Base-by-base conservation (phyloP, 345 rosid genomes). In the Rhodamnia rubescens region DNA sequence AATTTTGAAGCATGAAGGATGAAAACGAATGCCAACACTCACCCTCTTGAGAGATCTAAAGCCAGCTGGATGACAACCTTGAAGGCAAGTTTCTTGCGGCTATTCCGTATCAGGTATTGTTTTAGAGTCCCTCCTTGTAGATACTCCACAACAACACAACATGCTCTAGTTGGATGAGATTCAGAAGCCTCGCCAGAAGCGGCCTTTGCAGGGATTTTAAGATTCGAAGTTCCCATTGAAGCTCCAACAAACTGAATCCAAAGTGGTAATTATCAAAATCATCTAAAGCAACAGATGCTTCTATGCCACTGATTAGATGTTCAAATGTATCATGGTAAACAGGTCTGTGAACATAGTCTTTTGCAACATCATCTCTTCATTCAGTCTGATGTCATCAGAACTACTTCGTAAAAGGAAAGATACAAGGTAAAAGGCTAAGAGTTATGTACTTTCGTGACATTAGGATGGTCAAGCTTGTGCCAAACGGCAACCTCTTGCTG, bases 401-500 rank as follows among this genome's bases (percentile, higher is more conserved):
- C 32, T 26, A 82, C 18, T 27, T 58, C 11, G 26, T 9, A 32
- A 53, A 42, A 32, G 10, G 61, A 49, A 47, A 29, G 59, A 36
- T 50, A 22, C 49, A 84, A 83, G 75, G 57, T 15, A 59, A 85
- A 64, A 78, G 54, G 82, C 53, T 56, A 82, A 84, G 82, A 47
- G 47, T 69, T 32, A 69, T 15, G 74, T 89, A 97, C 99, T 88
- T 90, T 93, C 11, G 99, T 97, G 83, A 97, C 99, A 87, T 97
- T 97, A 53, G 93, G 95, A 90, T 97, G 96, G 90, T 92, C 86
- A 82, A 97, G 98, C 93, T 94, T 97, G 86, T 97, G 93, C 99
- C 99, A 96, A 85, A 97, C 99, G 75, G 98, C 94, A 86, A 97
- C 99, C 87, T 96, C 99, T 90, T 97, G 95, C 86, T 81, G 90